These are phyloP conservation scores for Phytophthora citricola DNA, from an alignment of 352 stramenopile genomes.

Conservation along the genomic window DNA sequence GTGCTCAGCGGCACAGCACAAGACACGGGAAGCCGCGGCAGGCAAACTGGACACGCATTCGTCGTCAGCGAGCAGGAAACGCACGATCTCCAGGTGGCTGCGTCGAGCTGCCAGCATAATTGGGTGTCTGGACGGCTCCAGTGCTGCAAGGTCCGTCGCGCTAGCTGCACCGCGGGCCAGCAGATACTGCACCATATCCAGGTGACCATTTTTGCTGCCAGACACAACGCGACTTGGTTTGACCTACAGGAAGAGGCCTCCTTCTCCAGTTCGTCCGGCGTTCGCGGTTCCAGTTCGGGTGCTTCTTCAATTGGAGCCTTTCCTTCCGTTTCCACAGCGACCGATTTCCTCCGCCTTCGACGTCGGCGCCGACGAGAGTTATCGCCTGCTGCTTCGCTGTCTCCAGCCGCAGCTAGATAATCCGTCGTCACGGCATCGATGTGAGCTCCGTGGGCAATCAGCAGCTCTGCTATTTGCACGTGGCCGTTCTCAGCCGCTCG, in stretches of 20 bases:
- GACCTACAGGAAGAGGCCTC: constrained; percentile 31
- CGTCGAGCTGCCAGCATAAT: constrained; percentile 51
- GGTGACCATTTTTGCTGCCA: constrained; percentile 60
- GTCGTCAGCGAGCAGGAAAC: constrained; percentile 45
- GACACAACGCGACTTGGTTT: constrained; percentile 46
- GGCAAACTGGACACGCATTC: constrained; percentile 44
- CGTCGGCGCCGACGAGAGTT: constrained; percentile 20
- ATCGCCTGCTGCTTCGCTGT: constrained; percentile 11
- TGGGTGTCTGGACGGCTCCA: constrained; percentile 44
- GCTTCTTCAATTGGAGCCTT: constrained; percentile 16
- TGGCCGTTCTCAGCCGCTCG: constrained; percentile 60
- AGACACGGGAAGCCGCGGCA: constrained; percentile 46
- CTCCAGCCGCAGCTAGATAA: constrained; percentile 40
- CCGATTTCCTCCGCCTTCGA: constrained; percentile 31
- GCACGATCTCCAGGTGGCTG: constrained; percentile 57
- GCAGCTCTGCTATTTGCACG: constrained; percentile 53
- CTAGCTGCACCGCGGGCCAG: constrained; percentile 29
- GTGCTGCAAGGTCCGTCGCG: constrained; percentile 27
- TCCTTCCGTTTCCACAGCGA: constrained; percentile 31
- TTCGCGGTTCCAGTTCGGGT: constrained; percentile 12
- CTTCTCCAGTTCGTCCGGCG: constrained; percentile 35
- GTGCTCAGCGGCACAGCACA: constrained; percentile 54
- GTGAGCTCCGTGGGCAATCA: constrained; percentile 59
- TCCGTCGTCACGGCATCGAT: constrained; percentile 67
- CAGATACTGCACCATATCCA: constrained; percentile 62